Evolutionary conservation across 495 filamentous ascomycete species (phyloP), one percentile per base, ranked within the genome.

Genomic region (Margaritispora aquatica): DNA sequence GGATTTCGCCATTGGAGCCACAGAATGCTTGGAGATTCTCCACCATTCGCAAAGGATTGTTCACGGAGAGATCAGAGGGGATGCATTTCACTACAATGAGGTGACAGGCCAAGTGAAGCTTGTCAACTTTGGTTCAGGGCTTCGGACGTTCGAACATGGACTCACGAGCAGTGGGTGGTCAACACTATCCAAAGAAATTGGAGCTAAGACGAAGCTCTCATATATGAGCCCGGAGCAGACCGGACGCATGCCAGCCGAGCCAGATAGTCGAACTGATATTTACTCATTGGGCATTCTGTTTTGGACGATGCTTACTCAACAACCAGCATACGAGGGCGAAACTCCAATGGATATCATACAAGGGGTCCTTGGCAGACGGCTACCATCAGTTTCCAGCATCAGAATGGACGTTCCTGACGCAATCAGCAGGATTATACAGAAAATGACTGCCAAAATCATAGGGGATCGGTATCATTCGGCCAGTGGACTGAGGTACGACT

Each of bases 181-280:
- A 8, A 77, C 85, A 1, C 75, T 96, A 38, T 90, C 87, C 3
- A 82, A 84, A 38, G 88, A 94, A 68, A 71, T 89, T 34, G 91
- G 90, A 0, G 86, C 89, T 24, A 88, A 88, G 67, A 86, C 89
- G 63, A 95, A 94, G 71, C 74, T 96, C 21, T 83, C 90, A 58
- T 95, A 86, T 66, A 91, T 96, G 68, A 90, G 89, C 46, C 90
- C 92, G 0, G 92, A 96, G 64, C 91, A 96, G 75, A 96, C 91
- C 15, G 92, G 92, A 23, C 84, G 92, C 17, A 86, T 95, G 81
- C 87, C 89, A 1, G 90, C 87, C 19, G 90, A 94, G 65, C 92
- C 92, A 0, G 91, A 96, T 72, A 88, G 83, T 56, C 81, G 92
- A 48, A 96, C 91, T 10, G 92, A 96, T 71, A 92, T 96, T 31